A percentile compares a stretch with the other conserved stretches of the same genome.
phyloP scores from a whole-genome alignment of 257 asterid genomes.

The Eustoma russellianum region DNA sequence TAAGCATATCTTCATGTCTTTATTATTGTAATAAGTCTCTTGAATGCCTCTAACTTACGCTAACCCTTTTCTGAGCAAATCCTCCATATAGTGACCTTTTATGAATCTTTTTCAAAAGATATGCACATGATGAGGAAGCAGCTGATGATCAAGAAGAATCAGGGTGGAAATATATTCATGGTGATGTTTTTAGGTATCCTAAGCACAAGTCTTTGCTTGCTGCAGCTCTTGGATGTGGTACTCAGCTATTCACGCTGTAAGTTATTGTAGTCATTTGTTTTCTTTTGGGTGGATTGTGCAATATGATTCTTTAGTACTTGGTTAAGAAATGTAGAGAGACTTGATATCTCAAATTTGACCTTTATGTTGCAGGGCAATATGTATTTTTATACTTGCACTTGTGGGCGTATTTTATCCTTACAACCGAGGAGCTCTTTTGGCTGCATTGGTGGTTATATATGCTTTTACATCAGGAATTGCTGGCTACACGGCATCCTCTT shows the following conservation, averaged over 20 bases:
- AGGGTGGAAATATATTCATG: conserved; percentile 38
- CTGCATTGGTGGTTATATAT: conserved; percentile 34
- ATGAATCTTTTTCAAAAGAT: conserved; percentile 13
- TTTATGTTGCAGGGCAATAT: conserved; percentile 21
- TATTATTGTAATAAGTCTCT: no score
- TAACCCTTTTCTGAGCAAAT: background rate
- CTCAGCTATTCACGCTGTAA: conserved; percentile 33
- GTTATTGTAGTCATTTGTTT: background rate
- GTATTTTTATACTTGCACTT: conserved; percentile 29
- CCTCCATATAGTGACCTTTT: background rate
- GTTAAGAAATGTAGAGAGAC: background rate
- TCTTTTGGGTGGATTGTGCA: background rate
- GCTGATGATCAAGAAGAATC: conserved; percentile 36
- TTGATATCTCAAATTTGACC: background rate
- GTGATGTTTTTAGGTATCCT: conserved; percentile 35
- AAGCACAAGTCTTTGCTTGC: conserved; percentile 28
- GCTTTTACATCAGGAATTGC: conserved; percentile 35
- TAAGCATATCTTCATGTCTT: conserved; percentile 5
- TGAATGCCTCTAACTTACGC: background rate
- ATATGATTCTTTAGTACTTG: background rate
- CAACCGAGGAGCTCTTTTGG: conserved; percentile 36
- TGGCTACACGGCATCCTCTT: conserved; percentile 31
- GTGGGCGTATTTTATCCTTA: conserved; percentile 41
- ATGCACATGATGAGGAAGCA: conserved; percentile 33
- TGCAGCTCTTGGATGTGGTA: conserved; percentile 29